These are phyloP conservation scores for Cyclotella atomus DNA, from an alignment of 108 stramenopile genomes.

Conservation along the genomic window DNA sequence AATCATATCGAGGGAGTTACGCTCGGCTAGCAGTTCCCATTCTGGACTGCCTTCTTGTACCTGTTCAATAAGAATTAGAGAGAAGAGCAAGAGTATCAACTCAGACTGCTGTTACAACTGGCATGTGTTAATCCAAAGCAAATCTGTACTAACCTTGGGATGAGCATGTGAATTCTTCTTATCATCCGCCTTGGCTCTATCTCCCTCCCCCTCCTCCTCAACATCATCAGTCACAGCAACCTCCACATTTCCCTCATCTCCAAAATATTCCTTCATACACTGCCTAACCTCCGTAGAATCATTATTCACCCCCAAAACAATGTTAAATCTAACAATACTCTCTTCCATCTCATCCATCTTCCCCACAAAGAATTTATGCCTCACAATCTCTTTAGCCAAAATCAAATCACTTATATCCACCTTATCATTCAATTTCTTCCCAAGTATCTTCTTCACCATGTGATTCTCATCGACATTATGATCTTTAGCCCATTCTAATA, in stretches of 20 bases:
- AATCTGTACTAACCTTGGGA: slow-evolving; percentile 10
- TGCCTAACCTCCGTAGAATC: background rate
- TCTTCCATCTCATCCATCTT: slow-evolving; percentile 47
- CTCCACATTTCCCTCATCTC: background rate
- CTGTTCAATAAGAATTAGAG: slow-evolving; percentile 1
- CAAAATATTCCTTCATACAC: slow-evolving; percentile 26
- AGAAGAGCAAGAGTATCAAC: background rate
- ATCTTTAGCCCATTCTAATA: slow-evolving; percentile 45
- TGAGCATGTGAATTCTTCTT: slow-evolving; percentile 16
- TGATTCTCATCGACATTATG: slow-evolving; percentile 26
- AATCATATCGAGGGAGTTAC: slow-evolving; percentile 40
- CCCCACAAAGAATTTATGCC: slow-evolving; percentile 46
- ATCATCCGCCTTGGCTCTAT: background rate
- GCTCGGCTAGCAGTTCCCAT: slow-evolving; percentile 28
- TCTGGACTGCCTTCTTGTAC: slow-evolving; percentile 24
- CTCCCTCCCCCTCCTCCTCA: background rate
- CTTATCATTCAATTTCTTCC: slow-evolving; percentile 11
- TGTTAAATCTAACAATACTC: slow-evolving; percentile 31
- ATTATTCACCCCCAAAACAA: slow-evolving; percentile 23
- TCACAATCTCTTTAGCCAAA: slow-evolving; percentile 40
- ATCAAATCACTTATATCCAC: slow-evolving; percentile 18
- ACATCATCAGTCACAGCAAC: background rate
- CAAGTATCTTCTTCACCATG: slow-evolving; percentile 34
- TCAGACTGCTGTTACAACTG: background rate
- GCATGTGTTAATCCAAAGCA: background rate